These are phyloP conservation scores for Daldinia sp. DNA, from an alignment of 2,329 filamentous ascomycete species.

Conservation along the genomic window DNA sequence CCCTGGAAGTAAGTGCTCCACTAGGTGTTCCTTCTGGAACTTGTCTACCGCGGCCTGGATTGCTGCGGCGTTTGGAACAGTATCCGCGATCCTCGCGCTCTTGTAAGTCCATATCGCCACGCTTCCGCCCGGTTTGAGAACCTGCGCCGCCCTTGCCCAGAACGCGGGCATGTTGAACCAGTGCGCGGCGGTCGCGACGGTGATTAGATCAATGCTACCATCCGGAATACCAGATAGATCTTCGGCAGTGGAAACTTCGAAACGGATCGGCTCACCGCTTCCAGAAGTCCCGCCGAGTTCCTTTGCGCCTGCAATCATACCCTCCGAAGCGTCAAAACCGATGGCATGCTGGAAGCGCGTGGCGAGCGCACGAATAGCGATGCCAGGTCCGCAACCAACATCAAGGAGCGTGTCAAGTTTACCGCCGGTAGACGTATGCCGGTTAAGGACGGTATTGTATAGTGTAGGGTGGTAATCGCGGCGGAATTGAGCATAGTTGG, in stretches of 20 bases:
- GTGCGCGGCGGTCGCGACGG: slow-evolving; percentile 21
- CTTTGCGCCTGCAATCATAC: slow-evolving; percentile 23
- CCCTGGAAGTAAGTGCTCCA: background rate
- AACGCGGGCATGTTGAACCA: slow-evolving; percentile 27
- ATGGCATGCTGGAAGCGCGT: slow-evolving; percentile 22
- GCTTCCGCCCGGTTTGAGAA: slow-evolving; percentile 25
- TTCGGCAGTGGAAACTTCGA: slow-evolving; percentile 24
- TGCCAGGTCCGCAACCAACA: slow-evolving; percentile 1
- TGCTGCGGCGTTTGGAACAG: slow-evolving; percentile 14
- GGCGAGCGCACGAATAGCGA: slow-evolving; percentile 16
- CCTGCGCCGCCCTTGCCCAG: slow-evolving; percentile 25
- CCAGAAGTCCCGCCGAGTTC: slow-evolving; percentile 18
- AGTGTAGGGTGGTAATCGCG: background rate
- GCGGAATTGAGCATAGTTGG: slow-evolving; percentile 6
- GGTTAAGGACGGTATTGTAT: slow-evolving; percentile 14
- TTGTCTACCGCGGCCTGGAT: slow-evolving; percentile 6
- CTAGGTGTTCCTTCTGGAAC: background rate
- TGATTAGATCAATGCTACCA: slow-evolving; percentile 20
- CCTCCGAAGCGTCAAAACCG: slow-evolving; percentile 25
- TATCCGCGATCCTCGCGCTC: slow-evolving; percentile 2
- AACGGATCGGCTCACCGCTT: slow-evolving; percentile 20
- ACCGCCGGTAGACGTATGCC: slow-evolving; percentile 1
- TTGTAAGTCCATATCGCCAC: slow-evolving; percentile 20
- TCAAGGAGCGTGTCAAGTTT: background rate
- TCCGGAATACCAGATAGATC: slow-evolving; percentile 19